phyloP scores from a whole-genome alignment of 2,329 filamentous ascomycete genomes.

The Diaporthe batatas region DNA sequence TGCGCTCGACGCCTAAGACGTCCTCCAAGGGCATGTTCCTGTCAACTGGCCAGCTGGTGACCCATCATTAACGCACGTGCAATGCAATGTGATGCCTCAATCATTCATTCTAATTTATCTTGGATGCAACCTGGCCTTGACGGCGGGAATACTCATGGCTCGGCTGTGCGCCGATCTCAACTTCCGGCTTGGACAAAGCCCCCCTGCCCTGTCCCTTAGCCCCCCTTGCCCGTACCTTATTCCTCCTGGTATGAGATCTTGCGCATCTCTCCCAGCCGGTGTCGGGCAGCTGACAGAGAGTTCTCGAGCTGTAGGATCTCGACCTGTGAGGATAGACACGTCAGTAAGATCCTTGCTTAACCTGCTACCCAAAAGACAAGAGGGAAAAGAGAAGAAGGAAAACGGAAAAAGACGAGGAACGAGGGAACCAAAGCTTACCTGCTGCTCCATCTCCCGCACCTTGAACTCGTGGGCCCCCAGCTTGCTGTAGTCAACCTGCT shows the following conservation, averaged over 20 bases:
- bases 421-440: slow-evolving; percentile 72
- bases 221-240: slow-evolving; percentile 47
- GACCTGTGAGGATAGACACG: slow-evolving; percentile 69
- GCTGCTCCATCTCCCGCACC: slow-evolving; percentile 98
- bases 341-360: neutral
- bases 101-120: slow-evolving; percentile 19
- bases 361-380: neutral
- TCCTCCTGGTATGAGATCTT: slow-evolving; percentile 96
- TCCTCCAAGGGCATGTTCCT: neutral
- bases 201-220: neutral
- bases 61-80: neutral
- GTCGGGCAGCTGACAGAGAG: slow-evolving; percentile 80
- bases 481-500: slow-evolving; percentile 88
- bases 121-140: neutral
- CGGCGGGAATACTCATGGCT: neutral
- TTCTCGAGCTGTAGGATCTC: slow-evolving; percentile 98
- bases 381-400: too few species aligned
- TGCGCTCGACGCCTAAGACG: neutral
- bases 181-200: slow-evolving; percentile 1
- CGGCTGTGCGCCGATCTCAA: neutral
- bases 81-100: slow-evolving; percentile 9
- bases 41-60: neutral
- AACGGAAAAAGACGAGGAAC: neutral
- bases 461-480: slow-evolving; percentile 97
- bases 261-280: slow-evolving; percentile 94